Evolutionary conservation across 176 grass and related monocot species (phyloP).

Genomic region (Chrysopogon serrulatus): DNA sequence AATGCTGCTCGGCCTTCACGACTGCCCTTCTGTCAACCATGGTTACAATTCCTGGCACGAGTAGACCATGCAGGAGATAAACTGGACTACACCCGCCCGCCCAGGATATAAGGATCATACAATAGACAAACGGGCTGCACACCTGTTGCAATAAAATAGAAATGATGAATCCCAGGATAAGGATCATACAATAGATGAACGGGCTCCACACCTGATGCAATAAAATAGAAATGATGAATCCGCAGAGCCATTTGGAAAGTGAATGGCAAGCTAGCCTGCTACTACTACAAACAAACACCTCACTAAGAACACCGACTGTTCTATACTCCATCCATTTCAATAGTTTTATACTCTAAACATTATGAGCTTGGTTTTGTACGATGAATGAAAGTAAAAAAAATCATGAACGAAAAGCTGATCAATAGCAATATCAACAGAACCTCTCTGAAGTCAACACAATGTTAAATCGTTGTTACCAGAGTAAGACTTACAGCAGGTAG

Average conservation of each 20-base stretch:
- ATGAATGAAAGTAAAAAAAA: not conserved
- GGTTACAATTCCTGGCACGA: too few relatives aligned
- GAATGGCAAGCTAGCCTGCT: not conserved
- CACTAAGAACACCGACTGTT: not conserved
- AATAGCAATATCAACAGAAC: slow-evolving; percentile 14
- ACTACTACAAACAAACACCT: not conserved
- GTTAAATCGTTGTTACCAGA: slow-evolving; percentile 27
- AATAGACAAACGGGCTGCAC: not conserved
- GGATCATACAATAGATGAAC: too few relatives aligned
- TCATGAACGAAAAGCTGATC: not conserved
- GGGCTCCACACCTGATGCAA: too few relatives aligned
- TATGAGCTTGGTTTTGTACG: not conserved
- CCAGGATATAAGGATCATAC: not conserved
- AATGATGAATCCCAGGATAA: too few relatives aligned
- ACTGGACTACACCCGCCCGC: not conserved
- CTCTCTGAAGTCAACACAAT: slow-evolving; percentile 32
- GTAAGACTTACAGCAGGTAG: slow-evolving; percentile 15
- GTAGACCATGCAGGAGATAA: too few relatives aligned
- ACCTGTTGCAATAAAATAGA: not conserved
- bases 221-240: not conserved
- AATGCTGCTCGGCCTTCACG: not conserved
- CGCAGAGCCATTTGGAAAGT: not conserved
- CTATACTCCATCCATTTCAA: not conserved
- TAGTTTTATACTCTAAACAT: not conserved
- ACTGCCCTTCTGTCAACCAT: not conserved